Evolutionary conservation across 768 basidiomycete species (phyloP), one percentile per base, ranked within the genome.

Genomic region (Leccinum aurantiacum): DNA sequence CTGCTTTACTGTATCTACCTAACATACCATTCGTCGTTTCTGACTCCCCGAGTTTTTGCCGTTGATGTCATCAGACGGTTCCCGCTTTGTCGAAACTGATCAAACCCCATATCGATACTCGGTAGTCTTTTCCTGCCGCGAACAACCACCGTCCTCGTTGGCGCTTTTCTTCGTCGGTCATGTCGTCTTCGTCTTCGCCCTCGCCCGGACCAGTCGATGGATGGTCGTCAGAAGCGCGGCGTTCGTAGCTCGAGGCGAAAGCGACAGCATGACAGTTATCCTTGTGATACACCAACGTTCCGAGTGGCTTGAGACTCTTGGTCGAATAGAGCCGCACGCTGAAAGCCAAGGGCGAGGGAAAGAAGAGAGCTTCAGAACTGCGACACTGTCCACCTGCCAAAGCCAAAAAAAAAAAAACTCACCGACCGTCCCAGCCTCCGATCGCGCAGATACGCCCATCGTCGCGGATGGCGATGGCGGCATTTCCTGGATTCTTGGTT

Each of bases 361-460:
- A 53, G 38, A 17, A n/a, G 38, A 17, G 38, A 3, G 17, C 38
- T 41, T 41, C 0, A 41, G 38, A 41, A n/a, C 27, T 4, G n/a
- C 10, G 11, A 57, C 27, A 46, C 46, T n/a, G 27, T 22, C 53
- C 4, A 41, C 15, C 6, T 17, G 46, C 11, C 31, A 29, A 59
- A 47, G 22, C 38, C 7, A 25, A 25, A 25, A 27, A 15, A 13
- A 47, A 6, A 75, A n/a, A n/a, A n/a, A n/a, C 90, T 66, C 64
- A 95, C 95, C 80, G 84, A 37, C 96, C 95, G 63, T 98, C 95
- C 74, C 89, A 17, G 49, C 95, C 93, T 3, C 90, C 95, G 2
- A 95, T 78, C 0, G 94, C 95, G 65, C 94, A 89, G 0, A 98
- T 83, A 22, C 82, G 82, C 0, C 87, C 92, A 63, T 91, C 88